Conservation (phyloP, 768 basidiomycete genomes). For the Amanita subjunquillea region DNA sequence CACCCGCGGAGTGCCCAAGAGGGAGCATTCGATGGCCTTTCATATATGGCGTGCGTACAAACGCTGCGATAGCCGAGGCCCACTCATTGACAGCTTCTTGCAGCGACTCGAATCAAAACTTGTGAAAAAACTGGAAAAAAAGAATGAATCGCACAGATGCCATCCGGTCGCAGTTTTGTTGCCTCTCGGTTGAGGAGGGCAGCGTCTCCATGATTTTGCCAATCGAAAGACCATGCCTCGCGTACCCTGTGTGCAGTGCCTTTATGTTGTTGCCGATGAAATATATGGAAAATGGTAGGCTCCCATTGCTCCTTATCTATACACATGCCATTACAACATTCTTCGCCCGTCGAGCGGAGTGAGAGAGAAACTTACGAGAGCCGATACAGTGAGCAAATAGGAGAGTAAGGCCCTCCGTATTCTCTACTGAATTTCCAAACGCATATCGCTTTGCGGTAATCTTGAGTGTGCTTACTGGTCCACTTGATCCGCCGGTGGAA, state of each 20-base stretch:
- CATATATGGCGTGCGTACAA: conserved; percentile 9
- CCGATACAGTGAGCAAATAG: conserved; percentile 39
- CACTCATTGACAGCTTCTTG: conserved; percentile 10
- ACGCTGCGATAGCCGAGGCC: conserved; percentile 9
- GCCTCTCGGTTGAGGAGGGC: conserved; percentile 29
- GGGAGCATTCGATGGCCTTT: conserved; percentile 8
- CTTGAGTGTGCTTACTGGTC: conserved; percentile 16
- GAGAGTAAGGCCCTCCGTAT: conserved; percentile 28
- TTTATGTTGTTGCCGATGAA: conserved; percentile 17
- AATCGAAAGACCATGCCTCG: conserved; percentile 42
- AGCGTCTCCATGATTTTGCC: conserved; percentile 28
- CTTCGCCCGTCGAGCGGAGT: neutral
- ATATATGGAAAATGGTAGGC: conserved; percentile 29
- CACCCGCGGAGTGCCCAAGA: conserved; percentile 13
- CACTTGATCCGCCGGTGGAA: neutral
- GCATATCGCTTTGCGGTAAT: conserved; percentile 37
- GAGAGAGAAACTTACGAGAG: conserved; percentile 27
- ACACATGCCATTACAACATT: neutral
- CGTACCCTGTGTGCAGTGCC: conserved; percentile 9
- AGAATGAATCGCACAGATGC: conserved; percentile 25
- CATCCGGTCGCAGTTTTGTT: conserved; percentile 19
- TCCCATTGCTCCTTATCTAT: conserved; percentile 52
- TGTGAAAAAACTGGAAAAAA: conserved; percentile 10
- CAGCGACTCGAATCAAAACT: neutral
- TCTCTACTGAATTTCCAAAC: conserved; percentile 12